phyloP scores from a whole-genome alignment of 495 filamentous ascomycete species.

The Penicillium bovifimosum region DNA sequence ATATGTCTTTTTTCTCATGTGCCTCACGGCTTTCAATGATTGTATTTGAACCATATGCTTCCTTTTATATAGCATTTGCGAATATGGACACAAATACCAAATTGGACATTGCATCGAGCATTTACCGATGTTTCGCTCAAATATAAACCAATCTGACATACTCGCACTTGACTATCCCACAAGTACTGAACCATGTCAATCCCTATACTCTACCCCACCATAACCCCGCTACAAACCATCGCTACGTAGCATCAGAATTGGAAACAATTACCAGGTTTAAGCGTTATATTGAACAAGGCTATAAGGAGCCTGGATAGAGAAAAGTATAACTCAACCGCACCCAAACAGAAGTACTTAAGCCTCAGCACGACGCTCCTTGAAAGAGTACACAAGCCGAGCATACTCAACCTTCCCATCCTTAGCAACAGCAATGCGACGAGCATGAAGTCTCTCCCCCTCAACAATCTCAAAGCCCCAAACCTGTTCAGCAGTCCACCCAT shows the following conservation, averaged over 20 bases:
- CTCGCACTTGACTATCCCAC: not conserved
- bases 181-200: not conserved
- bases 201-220: not conserved
- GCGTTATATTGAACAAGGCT: not conserved
- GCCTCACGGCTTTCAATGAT: not conserved
- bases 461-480: slow-evolving; percentile 61
- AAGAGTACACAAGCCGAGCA: slow-evolving; percentile 74
- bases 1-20: slow-evolving; percentile 1
- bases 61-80: not conserved
- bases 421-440: slow-evolving; percentile 55
- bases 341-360: not conserved
- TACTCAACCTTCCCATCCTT: slow-evolving; percentile 59
- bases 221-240: not conserved
- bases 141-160: not conserved
- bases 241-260: not conserved
- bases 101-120: not conserved
- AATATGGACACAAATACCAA: not conserved
- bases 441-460: slow-evolving; percentile 59
- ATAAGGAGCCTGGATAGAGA: too few species aligned
- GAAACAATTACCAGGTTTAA: not conserved
- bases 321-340: not conserved
- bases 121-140: not conserved
- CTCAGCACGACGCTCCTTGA: slow-evolving; percentile 12
- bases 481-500: slow-evolving; percentile 49
- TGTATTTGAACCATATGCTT: not conserved